Evolutionary conservation across 2,329 filamentous ascomycete genomes (phyloP).

Genomic region (Phyllosticta citribraziliensis): DNA sequence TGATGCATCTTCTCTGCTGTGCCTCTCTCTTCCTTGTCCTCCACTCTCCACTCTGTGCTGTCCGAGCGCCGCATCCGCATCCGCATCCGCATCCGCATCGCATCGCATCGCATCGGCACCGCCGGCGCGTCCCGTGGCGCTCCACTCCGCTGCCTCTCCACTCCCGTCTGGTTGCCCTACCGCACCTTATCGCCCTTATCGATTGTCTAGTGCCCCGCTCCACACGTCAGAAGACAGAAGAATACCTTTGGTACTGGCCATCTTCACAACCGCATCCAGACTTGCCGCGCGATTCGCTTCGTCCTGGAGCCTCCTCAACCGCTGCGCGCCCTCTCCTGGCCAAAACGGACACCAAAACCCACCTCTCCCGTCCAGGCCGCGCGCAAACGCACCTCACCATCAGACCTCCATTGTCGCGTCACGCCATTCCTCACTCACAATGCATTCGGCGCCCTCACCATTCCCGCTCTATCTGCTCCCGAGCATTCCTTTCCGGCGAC

Average conservation of each 20-base stretch:
- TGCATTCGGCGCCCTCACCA: conserved; percentile 12
- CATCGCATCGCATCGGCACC: too few relatives aligned
- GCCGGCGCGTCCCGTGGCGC: too few relatives aligned
- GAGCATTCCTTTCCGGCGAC: conserved; percentile 25
- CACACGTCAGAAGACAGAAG: background rate
- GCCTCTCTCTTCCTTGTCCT: background rate
- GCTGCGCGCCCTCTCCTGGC: background rate
- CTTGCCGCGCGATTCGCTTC: background rate
- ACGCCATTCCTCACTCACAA: background rate
- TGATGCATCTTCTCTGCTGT: background rate
- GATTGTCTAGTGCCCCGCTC: background rate
- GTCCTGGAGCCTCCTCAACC: background rate
- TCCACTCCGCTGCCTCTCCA: background rate
- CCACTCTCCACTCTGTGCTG: background rate
- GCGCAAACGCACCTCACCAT: background rate
- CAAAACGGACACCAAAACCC: background rate
- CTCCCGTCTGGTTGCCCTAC: background rate
- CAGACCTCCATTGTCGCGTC: background rate
- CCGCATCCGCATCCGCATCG: too few relatives aligned
- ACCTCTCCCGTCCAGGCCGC: background rate
- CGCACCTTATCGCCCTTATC: background rate
- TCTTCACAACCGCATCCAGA: background rate
- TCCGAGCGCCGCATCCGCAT: background rate
- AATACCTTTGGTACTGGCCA: background rate
- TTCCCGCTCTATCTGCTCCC: conserved; percentile 31